Evolutionary conservation across 1,284 basidiomycete genomes (phyloP).

Genomic region (Cutaneotrichosporon sp.): DNA sequence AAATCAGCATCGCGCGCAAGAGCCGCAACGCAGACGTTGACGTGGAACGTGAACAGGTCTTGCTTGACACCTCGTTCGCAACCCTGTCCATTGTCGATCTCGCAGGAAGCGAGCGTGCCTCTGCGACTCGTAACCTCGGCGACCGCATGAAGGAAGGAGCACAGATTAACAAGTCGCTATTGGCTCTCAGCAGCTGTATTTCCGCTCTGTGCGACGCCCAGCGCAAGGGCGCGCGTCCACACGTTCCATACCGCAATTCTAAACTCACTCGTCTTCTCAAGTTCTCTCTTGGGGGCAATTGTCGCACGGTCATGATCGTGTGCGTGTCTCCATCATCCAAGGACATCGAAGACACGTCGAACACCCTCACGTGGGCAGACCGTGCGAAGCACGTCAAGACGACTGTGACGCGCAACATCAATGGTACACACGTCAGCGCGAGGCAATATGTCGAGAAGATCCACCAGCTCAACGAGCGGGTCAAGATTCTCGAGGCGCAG

Average conservation of each 20-base stretch:
- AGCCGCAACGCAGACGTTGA: slow-evolving; percentile 56
- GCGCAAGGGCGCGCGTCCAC: slow-evolving; percentile 72
- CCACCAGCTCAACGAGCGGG: slow-evolving; percentile 57
- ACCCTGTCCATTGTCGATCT: slow-evolving; percentile 95
- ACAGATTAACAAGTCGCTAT: slow-evolving; percentile 94
- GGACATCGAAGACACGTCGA: slow-evolving; percentile 96
- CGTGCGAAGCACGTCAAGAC: slow-evolving; percentile 96
- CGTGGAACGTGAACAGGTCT: slow-evolving; percentile 36
- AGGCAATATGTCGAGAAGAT: slow-evolving; percentile 93
- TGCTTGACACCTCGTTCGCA: slow-evolving; percentile 69
- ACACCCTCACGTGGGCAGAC: slow-evolving; percentile 92
- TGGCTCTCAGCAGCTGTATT: slow-evolving; percentile 93
- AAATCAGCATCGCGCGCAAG: slow-evolving; percentile 83
- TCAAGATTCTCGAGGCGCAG: slow-evolving; percentile 68
- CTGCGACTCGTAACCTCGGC: slow-evolving; percentile 94
- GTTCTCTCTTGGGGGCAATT: slow-evolving; percentile 94
- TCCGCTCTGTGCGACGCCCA: slow-evolving; percentile 80
- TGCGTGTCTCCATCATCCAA: slow-evolving; percentile 89
- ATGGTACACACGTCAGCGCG: slow-evolving; percentile 88
- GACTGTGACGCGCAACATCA: slow-evolving; percentile 82
- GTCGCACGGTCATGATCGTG: slow-evolving; percentile 97
- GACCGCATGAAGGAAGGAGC: slow-evolving; percentile 95
- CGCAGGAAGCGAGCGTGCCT: slow-evolving; percentile 90
- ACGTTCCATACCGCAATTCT: slow-evolving; percentile 93
- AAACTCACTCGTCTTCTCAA: slow-evolving; percentile 94